Percentiles rank a stretch among this genome's conserved stretches.
phyloP scores from a whole-genome alignment of 1,284 basidiomycete species.

The Sparassis latifolia region DNA sequence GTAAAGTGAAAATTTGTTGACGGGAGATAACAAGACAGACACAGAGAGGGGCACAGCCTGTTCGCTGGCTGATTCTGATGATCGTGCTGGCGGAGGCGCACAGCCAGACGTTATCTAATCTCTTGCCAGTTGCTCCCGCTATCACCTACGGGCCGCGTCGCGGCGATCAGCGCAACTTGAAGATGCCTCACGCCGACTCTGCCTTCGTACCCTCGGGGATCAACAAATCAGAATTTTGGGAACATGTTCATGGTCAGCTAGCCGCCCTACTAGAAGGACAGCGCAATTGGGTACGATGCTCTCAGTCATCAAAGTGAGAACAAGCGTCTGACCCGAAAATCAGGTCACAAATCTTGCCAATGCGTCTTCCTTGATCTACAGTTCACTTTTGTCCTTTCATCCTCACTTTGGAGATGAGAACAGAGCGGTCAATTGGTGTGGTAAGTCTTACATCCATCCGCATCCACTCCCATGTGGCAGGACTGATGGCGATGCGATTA shows the following conservation, averaged over 20 bases:
- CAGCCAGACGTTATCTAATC: background rate
- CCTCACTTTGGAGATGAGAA: constrained; percentile 57
- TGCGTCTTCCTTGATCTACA: constrained; percentile 73
- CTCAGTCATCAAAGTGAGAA: constrained; percentile 7
- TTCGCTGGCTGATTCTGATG: background rate
- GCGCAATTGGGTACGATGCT: constrained; percentile 60
- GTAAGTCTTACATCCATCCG: constrained; percentile 36
- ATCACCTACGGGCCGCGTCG: background rate
- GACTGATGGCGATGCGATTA: background rate
- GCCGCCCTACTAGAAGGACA: constrained; percentile 58
- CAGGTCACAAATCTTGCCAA: constrained; percentile 86
- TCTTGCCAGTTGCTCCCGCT: background rate
- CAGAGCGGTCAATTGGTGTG: constrained; percentile 84
- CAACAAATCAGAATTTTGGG: constrained; percentile 74
- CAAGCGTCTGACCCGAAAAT: constrained; percentile 1
- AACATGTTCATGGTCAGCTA: constrained; percentile 63
- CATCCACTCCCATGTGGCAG: background rate
- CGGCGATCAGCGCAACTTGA: background rate
- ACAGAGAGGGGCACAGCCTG: background rate
- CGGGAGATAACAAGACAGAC: background rate
- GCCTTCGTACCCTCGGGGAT: constrained; percentile 65
- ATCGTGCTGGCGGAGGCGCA: background rate
- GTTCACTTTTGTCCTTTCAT: constrained; percentile 62
- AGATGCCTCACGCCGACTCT: constrained; percentile 83
- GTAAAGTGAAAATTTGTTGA: background rate